These are phyloP conservation scores for Fusarium bulbicola DNA, from an alignment of 2,329 filamentous ascomycete species.

Conservation along the genomic window DNA sequence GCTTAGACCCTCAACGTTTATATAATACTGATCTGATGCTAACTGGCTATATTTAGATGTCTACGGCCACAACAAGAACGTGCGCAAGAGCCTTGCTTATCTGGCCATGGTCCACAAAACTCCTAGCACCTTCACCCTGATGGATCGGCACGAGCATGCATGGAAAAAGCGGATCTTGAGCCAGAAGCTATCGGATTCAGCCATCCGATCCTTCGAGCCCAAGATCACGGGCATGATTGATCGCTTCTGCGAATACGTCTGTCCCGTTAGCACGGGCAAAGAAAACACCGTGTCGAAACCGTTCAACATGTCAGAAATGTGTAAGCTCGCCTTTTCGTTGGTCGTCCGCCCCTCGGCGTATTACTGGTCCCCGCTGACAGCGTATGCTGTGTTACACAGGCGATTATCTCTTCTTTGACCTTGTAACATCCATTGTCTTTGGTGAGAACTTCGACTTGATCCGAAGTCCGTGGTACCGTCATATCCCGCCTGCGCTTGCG, in stretches of 20 bases:
- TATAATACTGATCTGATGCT: not conserved
- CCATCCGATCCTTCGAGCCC: not conserved
- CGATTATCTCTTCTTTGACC: not conserved
- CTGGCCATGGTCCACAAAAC: constrained; percentile 2
- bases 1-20: rapidly evolving
- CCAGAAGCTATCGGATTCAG: constrained; percentile 1
- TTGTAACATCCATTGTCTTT: not conserved
- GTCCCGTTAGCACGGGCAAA: not conserved
- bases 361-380: not conserved
- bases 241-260: not conserved
- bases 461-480: not conserved
- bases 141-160: constrained; percentile 2
- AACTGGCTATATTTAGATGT: not conserved
- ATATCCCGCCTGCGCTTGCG: not conserved
- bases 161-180: constrained; percentile 3
- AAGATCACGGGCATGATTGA: not conserved
- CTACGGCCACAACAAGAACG: constrained; percentile 1
- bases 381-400: not conserved
- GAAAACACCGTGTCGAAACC: not conserved
- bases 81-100: not conserved
- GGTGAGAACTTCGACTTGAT: constrained; percentile 3
- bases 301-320: not conserved
- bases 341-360: not conserved
- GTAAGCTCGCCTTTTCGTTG: not conserved
- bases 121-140: not conserved